Base-by-base conservation (phyloP, 2,329 filamentous ascomycete species). In the Zasmidium angulare region DNA sequence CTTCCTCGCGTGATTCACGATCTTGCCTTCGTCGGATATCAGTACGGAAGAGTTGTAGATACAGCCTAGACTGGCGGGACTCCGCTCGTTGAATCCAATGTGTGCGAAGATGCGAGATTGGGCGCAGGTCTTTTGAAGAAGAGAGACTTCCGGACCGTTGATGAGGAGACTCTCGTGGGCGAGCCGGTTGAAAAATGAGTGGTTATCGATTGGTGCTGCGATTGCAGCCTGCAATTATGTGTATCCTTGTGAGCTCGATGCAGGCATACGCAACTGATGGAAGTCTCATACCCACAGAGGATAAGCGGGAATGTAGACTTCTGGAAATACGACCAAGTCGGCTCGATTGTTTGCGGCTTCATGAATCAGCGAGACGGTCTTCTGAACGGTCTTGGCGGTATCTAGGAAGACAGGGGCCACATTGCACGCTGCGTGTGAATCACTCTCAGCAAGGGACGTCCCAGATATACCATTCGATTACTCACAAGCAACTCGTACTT, bases 31-130 rank as follows among this genome's bases (percentile, higher is more conserved):
- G 1, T 66, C 60, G 0, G 71, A 72, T 47, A 85, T 80, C 20
- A 84, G 69, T 0, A 84, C 14, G 23, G 82, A 82, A 0, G 81
- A 78, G 63, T 84, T 84, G 67, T 77, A 85, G 1, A 85, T 60
- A 0, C 77, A 80, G 0, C 76, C 81, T 21, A 71, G 72, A 62
- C 80, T 81, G 22, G 72, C 70, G 0, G 69, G 75, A 0, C 74
- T 69, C 20, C 76, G 79, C 53, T 85, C 82, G 0, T 79, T 82
- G 50, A 85, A 72, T 0, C 82, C 83, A 0, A 84, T 64, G 62
- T 78, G 81, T 1, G 83, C 76, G 48, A 79, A 73, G 2, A 78
- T 69, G 0, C 69, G 64, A 0, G 68, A 65, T 4, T 76, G 68
- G 46, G 71, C 74, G 0, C 80, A 80, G 0, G 76, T 67, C 1